Conservation (phyloP, 2,329 filamentous ascomycete genomes). For the Phyllosticta citriasiana region DNA sequence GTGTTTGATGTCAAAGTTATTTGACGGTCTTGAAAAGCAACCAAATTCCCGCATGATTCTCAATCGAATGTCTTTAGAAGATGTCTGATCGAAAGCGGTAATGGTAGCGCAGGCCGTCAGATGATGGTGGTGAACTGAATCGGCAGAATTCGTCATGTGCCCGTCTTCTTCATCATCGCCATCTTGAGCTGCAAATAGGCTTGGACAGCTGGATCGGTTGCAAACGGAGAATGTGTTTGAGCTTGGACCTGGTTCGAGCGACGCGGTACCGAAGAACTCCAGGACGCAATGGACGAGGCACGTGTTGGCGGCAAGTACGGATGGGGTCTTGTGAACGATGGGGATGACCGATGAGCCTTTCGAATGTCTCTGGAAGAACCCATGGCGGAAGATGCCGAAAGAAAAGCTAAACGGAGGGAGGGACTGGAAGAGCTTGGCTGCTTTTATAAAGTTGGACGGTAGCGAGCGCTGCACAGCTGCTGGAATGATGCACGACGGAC, state of each 20-base stretch:
- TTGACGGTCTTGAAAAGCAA: neutral
- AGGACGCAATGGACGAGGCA: conserved; percentile 11
- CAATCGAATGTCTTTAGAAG: neutral
- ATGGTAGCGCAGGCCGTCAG: neutral
- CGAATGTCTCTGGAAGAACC: neutral
- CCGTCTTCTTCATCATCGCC: conserved; percentile 6
- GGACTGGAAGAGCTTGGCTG: neutral
- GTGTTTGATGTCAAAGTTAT: neutral
- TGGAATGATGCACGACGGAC: neutral
- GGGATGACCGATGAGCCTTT: neutral
- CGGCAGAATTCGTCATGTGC: neutral
- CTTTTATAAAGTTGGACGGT: neutral
- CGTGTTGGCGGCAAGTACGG: conserved; percentile 5
- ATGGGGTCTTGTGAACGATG: neutral
- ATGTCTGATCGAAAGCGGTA: neutral
- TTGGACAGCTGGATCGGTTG: conserved; percentile 8
- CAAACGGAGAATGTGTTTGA: neutral
- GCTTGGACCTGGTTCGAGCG: conserved; percentile 10
- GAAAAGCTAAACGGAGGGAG: neutral
- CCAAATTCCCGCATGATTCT: neutral
- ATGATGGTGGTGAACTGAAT: neutral
- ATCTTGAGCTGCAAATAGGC: conserved; percentile 11
- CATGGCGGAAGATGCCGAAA: neutral
- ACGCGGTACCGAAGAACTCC: conserved; percentile 11
- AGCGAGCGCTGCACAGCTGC: neutral